phyloP scores from a whole-genome alignment of 768 basidiomycete species.

The Imleria badia region DNA sequence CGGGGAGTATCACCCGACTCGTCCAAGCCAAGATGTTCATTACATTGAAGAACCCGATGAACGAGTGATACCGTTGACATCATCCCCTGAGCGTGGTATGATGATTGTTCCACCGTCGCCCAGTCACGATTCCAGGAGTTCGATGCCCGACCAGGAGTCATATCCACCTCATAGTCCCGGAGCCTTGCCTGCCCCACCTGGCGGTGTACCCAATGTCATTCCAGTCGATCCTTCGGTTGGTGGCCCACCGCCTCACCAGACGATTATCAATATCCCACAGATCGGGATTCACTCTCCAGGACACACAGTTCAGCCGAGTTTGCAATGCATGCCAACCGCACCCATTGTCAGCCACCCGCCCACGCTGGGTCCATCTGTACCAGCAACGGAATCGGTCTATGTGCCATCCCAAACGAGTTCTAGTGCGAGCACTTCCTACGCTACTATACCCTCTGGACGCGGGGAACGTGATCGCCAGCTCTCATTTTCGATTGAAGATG shows the following conservation, averaged over 20 bases:
- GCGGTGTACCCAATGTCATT: conserved; percentile 17
- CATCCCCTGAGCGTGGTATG: conserved; percentile 12
- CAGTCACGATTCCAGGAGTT: too few relatives aligned
- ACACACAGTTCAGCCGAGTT: conserved; percentile 1
- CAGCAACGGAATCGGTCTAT: conserved; percentile 3
- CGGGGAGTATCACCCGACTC: conserved; percentile 1
- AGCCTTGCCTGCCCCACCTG: conserved; percentile 10
- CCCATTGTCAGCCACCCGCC: conserved; percentile 22
- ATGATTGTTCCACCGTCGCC: conserved; percentile 16
- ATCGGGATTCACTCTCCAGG: too few relatives aligned
- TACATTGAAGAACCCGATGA: conserved; percentile 15
- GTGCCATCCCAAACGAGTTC: conserved; percentile 18
- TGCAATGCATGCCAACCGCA: background rate
- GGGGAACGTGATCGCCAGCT: background rate
- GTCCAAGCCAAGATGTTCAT: conserved; percentile 8
- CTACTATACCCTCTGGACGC: conserved; percentile 11
- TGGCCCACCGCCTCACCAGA: too few relatives aligned
- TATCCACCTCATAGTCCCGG: conserved; percentile 12
- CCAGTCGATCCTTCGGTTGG: too few relatives aligned
- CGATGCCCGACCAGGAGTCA: conserved; percentile 28
- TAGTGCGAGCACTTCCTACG: conserved; percentile 13
- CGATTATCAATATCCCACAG: too few relatives aligned
- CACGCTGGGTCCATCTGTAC: conserved; percentile 3
- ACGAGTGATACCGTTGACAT: conserved; percentile 21
- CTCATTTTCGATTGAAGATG: background rate